Base-by-base conservation (phyloP, 169 alveolate species). In the Babesia bigemina region DNA sequence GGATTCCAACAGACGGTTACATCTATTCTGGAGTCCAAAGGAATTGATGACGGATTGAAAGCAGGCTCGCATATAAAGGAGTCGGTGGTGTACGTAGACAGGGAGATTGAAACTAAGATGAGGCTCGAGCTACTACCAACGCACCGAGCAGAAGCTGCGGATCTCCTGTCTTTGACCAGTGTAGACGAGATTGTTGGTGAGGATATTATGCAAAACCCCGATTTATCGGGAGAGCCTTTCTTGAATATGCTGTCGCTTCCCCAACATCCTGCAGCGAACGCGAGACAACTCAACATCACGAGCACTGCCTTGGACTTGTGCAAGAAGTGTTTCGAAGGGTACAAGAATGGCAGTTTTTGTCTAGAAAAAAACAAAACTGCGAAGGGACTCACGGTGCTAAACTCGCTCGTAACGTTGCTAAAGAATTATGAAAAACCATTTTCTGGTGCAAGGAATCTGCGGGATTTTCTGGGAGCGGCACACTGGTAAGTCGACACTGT, bases 271-370 rank as follows among this genome's bases (percentile, higher is more conserved):
- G 71, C 57, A 22, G 16, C 4, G 42, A 47, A 71, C 45, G 57
- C 39, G 33, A 26, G 42, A 49, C n/a, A 62, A 42, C 55, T 49
- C n/a, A 22, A 53, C 57, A 19, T 67, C 8, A 67, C 88, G 14
- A 50, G 61, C 47, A 81, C 88, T 0, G 83, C 73, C 6, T 13
- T 72, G 47, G 75, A 71, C 45, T 24, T 63, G 45, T 81, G 65
- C 44, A 81, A 81, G 29, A 50, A 67, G 42, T 67, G 76, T 26
- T 47, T 33, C 42, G 67, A 81, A 24, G 56, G 42, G 21, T 26
- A 48, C 59, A 52, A 62, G 55, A 49, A 58, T 29, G 57, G 49
- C 42, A 58, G n/a, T 17, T 26, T 48, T 17, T 4, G 42, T 9
- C 11, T 56, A 19, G 72, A 66, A 21, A 48, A 73, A 63, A 28